A percentile compares a stretch with the other conserved stretches of the same genome.
Evolutionary conservation across 73 alveolate species (phyloP).

Genomic region (Paramecium primaurelia): DNA sequence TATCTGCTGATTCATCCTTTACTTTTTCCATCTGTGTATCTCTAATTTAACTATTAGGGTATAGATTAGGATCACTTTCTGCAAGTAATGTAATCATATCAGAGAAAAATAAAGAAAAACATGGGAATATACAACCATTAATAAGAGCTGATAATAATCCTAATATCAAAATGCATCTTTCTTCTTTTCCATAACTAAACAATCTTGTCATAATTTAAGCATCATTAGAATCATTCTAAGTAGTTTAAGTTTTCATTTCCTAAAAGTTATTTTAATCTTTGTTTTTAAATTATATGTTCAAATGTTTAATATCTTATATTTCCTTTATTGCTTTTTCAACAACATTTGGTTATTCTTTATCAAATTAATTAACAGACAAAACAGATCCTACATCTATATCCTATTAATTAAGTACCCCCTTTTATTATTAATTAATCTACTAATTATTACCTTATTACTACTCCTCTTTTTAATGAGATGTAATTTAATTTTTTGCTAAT

Average conservation of each 20-base stretch:
- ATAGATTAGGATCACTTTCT: neutral
- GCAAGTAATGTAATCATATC: neutral
- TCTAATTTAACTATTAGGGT: neutral
- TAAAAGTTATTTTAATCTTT: neutral
- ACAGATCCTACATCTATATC: neutral
- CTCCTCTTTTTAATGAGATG: neutral
- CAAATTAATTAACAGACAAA: neutral
- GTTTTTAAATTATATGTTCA: neutral
- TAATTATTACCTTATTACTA: neutral
- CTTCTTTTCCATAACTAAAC: neutral
- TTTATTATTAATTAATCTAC: neutral
- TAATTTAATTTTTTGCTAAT: constrained; percentile 50
- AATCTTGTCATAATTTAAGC: neutral
- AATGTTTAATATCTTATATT: neutral
- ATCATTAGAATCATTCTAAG: neutral
- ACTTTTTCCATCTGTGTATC: neutral
- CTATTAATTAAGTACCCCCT: neutral
- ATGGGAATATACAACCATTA: constrained; percentile 34
- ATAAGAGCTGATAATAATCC: constrained; percentile 22
- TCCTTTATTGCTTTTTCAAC: neutral
- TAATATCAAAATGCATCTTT: neutral
- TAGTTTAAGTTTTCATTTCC: neutral
- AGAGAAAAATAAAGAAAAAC: constrained; percentile 1
- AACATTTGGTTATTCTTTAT: neutral
- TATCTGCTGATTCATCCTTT: neutral